Evolutionary conservation across 805 yeast species (phyloP), one percentile per base, ranked within the genome.

Genomic region (Helenozyma rhizophorensis): DNA sequence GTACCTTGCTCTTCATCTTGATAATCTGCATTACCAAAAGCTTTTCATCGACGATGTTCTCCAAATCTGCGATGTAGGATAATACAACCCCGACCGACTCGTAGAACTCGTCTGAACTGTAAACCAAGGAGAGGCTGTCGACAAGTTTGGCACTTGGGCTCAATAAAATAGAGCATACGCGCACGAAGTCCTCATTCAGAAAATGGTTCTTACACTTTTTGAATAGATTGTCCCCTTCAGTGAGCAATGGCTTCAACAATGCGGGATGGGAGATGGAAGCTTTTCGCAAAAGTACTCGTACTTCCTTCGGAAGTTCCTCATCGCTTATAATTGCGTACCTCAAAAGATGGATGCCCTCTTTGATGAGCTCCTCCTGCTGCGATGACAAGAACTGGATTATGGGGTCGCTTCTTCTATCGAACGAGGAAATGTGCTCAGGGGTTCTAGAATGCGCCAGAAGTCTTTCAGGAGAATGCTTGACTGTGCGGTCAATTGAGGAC

Each of bases 1-100:
- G 44, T 11, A 67, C 53, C 2, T 37, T 48, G 9, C 54, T 43
- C 34, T 64, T 64, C 36, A 41, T 53, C 25, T 57, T 54, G 15
- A 63, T 59, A 8, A 64, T 46, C 40, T 65, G 74, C 55, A 58
- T 59, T 4, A 62, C 50, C 36, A 63, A 49, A n/a, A 43, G 45
- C 13, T 50, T 55, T 14, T 56, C 56, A 22, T 52, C 60, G 17
- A 48, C 41, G 21, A 61, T 56, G 28, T 52, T 53, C 6, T 60
- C 52, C 14, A 59, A 42, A 34, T 62, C 58, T n/a, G 53, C 51
- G 2, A 64, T 47, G 23, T 52, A 48, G 1, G 57, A 49, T 9
- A 68, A 45, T 21, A 66, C 33, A 17, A 42, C 44, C 12, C 47
- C 44, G 6, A 57, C 40, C 1, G 67, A 47, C 5, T 48, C 50